A percentile compares a stretch with the other conserved stretches of the same genome.
phyloP scores from a whole-genome alignment of 345 rosid genomes.

The Microthlaspi erraticum region DNA sequence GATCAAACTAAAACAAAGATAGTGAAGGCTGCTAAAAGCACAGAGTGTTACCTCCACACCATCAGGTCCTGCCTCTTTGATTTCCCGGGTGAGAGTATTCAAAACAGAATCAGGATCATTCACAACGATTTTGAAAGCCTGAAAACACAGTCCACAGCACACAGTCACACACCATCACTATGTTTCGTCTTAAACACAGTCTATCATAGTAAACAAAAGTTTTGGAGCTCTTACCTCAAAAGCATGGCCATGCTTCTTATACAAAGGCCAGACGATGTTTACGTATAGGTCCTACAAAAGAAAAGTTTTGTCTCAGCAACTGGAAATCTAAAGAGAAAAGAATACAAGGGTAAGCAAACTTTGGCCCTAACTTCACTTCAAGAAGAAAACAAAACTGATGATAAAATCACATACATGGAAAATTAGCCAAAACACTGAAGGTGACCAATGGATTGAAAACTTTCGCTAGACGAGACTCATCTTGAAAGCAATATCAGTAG shows the following conservation, averaged over 20 bases:
- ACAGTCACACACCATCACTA: not conserved
- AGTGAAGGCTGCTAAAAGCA: slow-evolving; percentile 15
- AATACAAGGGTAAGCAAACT: not conserved
- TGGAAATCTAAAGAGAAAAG: not conserved
- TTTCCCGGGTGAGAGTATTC: slow-evolving; percentile 76
- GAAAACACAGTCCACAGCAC: slow-evolving; percentile 26
- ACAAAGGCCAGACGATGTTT: slow-evolving; percentile 92
- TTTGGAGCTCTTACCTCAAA: slow-evolving; percentile 72
- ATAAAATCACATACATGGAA: too few species aligned
- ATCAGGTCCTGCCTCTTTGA: slow-evolving; percentile 83
- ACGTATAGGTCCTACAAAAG: slow-evolving; percentile 75
- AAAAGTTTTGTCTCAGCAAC: slow-evolving; percentile 14
- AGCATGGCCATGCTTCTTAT: slow-evolving; percentile 91
- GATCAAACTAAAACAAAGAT: slow-evolving; percentile 18
- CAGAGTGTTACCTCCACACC: slow-evolving; percentile 67
- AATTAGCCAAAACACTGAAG: too few species aligned
- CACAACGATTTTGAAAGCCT: slow-evolving; percentile 95
- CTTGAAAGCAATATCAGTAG: too few species aligned
- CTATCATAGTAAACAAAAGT: not conserved
- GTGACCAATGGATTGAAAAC: too few species aligned
- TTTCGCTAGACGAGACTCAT: too few species aligned
- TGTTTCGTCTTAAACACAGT: not conserved
- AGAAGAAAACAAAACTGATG: too few species aligned
- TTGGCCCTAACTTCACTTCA: not conserved
- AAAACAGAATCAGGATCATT: slow-evolving; percentile 89